Percentiles rank a stretch among this genome's conserved stretches.
These are phyloP conservation scores for Phtheirospermum japonicum DNA, from an alignment of 257 asterid genomes.

Conservation along the genomic window DNA sequence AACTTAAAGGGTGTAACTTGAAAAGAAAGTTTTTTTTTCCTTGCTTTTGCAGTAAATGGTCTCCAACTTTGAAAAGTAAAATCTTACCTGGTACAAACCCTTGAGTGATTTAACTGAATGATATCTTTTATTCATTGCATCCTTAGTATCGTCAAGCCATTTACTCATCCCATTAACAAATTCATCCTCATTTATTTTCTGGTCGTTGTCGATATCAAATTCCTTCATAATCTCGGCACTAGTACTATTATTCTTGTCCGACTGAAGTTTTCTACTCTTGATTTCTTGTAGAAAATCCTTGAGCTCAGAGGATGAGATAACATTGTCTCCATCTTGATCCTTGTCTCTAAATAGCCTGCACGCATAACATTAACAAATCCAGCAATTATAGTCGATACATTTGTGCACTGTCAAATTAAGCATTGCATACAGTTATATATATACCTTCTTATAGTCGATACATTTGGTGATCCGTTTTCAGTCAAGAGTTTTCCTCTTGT, in stretches of 20 bases:
- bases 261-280: constrained; percentile 27
- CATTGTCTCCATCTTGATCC: constrained; percentile 47
- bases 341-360: constrained; percentile 43
- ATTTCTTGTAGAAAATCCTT: constrained; percentile 42
- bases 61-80: not conserved
- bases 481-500: constrained; percentile 41
- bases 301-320: constrained; percentile 43
- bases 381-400: no score
- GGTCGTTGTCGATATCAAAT: constrained; percentile 39
- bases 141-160: constrained; percentile 59
- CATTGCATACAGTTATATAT: not conserved
- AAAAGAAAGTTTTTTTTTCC: no score
- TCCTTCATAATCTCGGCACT: constrained; percentile 36
- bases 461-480: constrained; percentile 49
- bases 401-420: not conserved
- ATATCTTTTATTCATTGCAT: constrained; percentile 44
- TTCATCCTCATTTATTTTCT: constrained; percentile 49
- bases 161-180: constrained; percentile 48
- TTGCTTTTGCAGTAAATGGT: no score
- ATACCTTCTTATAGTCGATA: constrained; percentile 50
- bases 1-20: not conserved
- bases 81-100: constrained; percentile 41
- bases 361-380: not conserved
- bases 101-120: constrained; percentile 49
- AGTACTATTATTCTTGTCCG: constrained; percentile 31